Base-by-base conservation (phyloP, 345 rosid species). In the Acer yangbiense region DNA sequence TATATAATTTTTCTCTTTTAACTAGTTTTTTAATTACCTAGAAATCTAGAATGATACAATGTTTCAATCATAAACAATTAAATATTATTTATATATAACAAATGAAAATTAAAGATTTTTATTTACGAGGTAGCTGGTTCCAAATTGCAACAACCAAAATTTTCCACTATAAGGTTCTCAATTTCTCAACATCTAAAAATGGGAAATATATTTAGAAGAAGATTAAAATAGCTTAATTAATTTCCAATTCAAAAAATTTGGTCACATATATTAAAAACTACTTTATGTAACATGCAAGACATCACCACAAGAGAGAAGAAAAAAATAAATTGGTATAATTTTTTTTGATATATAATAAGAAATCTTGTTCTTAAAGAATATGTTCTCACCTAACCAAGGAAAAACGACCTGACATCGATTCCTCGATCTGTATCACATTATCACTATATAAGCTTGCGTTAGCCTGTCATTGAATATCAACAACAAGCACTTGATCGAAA, bases 321-420 rank as follows among this genome's bases (percentile, higher is more conserved):
- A 60, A 58, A 58, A 58, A 58, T 3, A 55, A 18, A 58, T 64
- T 63, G 70, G 23, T 8, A 68, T 35, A 16, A 39, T 73, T 35
- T 12, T 12, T 35, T 61, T 12, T 23, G 39, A 35, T 35, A 35
- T 54, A 69, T 9, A 66, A 10, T n/a, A 1, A 12, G 75, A 82
- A 88, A 83, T 80, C 91, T 86, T 88, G 83, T 66, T 78, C 72
- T 78, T 66, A 60, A 90, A 90, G 97, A 80, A 79, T 90, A 72
- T 76, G 68, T 79, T 78, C 81, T 66, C 89, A 90, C 92, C 88
- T 87, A 88, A 85, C 89, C 43, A 76, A 48, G 25, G 18, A 75
- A 88, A 87, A 94, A 89, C 83, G 95, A 93, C 98, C 72, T 84
- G 65, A 77, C 79, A 88, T 82, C 91, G 76, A 78, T 65, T 71